Evolutionary conservation across 345 rosid genomes (phyloP).

Genomic region (Gossypium stocksii): DNA sequence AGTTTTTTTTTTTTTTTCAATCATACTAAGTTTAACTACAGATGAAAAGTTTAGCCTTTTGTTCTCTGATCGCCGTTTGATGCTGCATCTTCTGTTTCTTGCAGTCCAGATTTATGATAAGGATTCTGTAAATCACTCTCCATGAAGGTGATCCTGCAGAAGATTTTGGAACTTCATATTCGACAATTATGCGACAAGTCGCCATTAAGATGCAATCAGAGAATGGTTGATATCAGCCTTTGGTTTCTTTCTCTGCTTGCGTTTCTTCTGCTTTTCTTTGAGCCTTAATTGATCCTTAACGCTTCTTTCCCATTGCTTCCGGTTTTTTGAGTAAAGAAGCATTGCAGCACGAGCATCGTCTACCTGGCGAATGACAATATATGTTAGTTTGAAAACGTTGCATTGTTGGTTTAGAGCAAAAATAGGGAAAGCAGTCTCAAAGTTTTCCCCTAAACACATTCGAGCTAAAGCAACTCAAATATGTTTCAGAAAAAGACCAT

Average conservation of each 20-base stretch:
- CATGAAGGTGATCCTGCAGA: neutral
- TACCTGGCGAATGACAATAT: slow-evolving; percentile 39
- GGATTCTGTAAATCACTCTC: neutral
- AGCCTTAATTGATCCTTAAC: slow-evolving; percentile 51
- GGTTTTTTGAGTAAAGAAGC: slow-evolving; percentile 74
- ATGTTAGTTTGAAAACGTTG: neutral
- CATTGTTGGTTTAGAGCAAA: neutral
- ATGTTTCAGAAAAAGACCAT: neutral
- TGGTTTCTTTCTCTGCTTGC: slow-evolving; percentile 58
- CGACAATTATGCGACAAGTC: neutral
- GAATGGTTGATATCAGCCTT: slow-evolving; percentile 14
- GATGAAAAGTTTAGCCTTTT: neutral
- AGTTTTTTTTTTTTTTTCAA: neutral
- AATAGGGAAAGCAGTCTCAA: neutral
- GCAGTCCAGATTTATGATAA: neutral
- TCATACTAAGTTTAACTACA: neutral
- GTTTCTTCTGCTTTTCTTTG: slow-evolving; percentile 62
- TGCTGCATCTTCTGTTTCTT: neutral
- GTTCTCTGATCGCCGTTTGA: neutral
- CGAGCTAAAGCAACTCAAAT: neutral
- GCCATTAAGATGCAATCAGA: slow-evolving; percentile 15
- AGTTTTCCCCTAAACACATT: neutral
- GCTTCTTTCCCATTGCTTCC: slow-evolving; percentile 69
- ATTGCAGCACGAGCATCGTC: slow-evolving; percentile 90
- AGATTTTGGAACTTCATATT: neutral